These are phyloP conservation scores for Psidium friedrichsthalianum DNA, from an alignment of 345 rosid species.

Conservation along the genomic window DNA sequence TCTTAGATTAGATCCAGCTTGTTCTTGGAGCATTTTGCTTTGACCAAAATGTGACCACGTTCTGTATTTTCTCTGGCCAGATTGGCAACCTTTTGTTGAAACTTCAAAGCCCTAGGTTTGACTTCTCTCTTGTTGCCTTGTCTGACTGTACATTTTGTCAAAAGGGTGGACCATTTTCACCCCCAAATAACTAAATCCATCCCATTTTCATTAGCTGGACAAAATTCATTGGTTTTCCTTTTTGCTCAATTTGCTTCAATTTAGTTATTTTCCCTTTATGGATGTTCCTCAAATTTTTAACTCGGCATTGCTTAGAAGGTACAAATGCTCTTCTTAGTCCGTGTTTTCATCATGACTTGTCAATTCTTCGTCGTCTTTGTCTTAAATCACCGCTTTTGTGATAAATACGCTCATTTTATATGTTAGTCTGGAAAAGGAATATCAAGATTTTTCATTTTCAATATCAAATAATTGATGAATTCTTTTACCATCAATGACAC, in stretches of 20 bases:
- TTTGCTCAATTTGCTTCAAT: not conserved
- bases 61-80: not conserved
- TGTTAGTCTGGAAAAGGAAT: not conserved
- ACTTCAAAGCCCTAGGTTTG: not conserved
- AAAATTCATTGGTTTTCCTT: not conserved
- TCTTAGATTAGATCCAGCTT: not conserved
- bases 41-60: not conserved
- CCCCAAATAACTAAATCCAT: not conserved
- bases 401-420: not conserved
- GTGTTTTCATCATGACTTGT: not conserved
- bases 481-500: not conserved
- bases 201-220: not conserved
- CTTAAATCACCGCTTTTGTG: not conserved
- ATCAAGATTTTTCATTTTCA: not conserved
- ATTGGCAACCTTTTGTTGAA: not conserved
- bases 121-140: not conserved
- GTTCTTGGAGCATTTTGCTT: not conserved
- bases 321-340: not conserved
- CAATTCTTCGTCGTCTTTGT: not conserved
- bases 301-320: not conserved
- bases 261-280: not conserved
- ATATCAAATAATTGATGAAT: not conserved
- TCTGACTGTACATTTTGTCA: not conserved
- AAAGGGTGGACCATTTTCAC: not conserved
- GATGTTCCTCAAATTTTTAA: not conserved